A percentile compares a stretch with the other conserved stretches of the same genome.
Conservation (phyloP, 352 stramenopile genomes). For the Globisporangium splendens region DNA sequence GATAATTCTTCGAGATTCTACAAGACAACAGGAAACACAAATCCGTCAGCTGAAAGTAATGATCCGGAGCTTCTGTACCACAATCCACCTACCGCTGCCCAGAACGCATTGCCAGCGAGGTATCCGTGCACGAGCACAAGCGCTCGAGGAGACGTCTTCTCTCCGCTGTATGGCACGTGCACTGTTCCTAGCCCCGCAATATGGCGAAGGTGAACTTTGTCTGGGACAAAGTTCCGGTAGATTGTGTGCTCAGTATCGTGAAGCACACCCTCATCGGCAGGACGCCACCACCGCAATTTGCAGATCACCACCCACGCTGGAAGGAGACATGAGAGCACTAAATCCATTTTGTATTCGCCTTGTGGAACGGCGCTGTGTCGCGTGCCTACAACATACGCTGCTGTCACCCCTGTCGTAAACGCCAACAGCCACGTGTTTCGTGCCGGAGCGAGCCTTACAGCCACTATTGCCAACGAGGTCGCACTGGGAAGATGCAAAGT, state of each 20-base stretch:
- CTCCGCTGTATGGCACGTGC: slow-evolving; percentile 4
- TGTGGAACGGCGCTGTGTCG: too few relatives aligned
- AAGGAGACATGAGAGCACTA: slow-evolving; percentile 19
- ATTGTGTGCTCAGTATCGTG: slow-evolving; percentile 2
- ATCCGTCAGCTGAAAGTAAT: too few relatives aligned
- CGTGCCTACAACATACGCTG: too few relatives aligned
- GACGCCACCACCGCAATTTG: slow-evolving; percentile 4
- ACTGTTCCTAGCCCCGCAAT: slow-evolving; percentile 3
- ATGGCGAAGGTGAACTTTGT: neutral
- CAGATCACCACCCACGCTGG: slow-evolving; percentile 20
- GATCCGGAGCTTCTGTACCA: too few relatives aligned
- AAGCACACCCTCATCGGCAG: slow-evolving; percentile 6
- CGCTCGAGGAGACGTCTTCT: slow-evolving; percentile 2
- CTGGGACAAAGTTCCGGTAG: neutral
- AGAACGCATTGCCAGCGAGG: slow-evolving; percentile 23
- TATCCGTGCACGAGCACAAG: slow-evolving; percentile 24
- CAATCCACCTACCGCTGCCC: slow-evolving; percentile 16
- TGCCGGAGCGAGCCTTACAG: too few relatives aligned
- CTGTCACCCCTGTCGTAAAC: too few relatives aligned
- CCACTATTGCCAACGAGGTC: slow-evolving; percentile 8
- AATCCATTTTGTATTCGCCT: neutral
- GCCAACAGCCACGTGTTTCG: too few relatives aligned
- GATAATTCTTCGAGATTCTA: slow-evolving; percentile 6
- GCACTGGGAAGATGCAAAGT: neutral
- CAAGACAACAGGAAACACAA: too few relatives aligned